Evolutionary conservation across 495 filamentous ascomycete species (phyloP).

Genomic region (Saxophila tyrrhenica): DNA sequence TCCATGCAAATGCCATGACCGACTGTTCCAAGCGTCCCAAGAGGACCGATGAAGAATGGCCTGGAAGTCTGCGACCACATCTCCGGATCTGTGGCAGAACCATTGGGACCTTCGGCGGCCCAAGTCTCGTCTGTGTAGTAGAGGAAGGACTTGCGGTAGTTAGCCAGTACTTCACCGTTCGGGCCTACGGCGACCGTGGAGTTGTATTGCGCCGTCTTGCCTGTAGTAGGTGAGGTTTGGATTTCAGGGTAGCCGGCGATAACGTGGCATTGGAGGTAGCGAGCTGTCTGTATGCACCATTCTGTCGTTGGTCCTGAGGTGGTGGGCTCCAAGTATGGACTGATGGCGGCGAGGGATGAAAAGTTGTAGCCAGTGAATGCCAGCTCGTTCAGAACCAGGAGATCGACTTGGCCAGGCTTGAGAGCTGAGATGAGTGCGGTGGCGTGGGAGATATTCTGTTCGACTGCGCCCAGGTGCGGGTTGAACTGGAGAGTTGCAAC

Average conservation of each 20-base stretch:
- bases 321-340: conserved; percentile 68
- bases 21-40: conserved; percentile 36
- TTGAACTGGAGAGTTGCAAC: conserved; percentile 75
- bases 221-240: neutral
- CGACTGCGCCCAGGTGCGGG: conserved; percentile 60
- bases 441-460: conserved; percentile 64
- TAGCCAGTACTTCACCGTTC: conserved; percentile 56
- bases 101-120: conserved; percentile 60
- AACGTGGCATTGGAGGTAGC: conserved; percentile 65
- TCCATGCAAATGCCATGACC: conserved; percentile 87
- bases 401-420: conserved; percentile 42
- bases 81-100: conserved; percentile 2
- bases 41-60: conserved; percentile 2
- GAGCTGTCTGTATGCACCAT: conserved; percentile 70
- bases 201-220: conserved; percentile 54
- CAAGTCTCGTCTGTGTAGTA: conserved; percentile 90
- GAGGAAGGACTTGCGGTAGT: conserved; percentile 84
- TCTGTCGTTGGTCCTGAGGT: conserved; percentile 58
- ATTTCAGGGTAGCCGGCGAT: conserved; percentile 81
- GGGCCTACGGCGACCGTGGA: conserved; percentile 68
- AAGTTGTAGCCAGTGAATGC: conserved; percentile 94
- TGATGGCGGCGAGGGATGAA: conserved; percentile 62
- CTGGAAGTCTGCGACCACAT: neutral
- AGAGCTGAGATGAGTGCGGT: conserved; percentile 54
- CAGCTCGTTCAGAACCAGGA: conserved; percentile 78